phyloP scores from a whole-genome alignment of 2,329 filamentous ascomycete species.

The Lecanicillium sp. region DNA sequence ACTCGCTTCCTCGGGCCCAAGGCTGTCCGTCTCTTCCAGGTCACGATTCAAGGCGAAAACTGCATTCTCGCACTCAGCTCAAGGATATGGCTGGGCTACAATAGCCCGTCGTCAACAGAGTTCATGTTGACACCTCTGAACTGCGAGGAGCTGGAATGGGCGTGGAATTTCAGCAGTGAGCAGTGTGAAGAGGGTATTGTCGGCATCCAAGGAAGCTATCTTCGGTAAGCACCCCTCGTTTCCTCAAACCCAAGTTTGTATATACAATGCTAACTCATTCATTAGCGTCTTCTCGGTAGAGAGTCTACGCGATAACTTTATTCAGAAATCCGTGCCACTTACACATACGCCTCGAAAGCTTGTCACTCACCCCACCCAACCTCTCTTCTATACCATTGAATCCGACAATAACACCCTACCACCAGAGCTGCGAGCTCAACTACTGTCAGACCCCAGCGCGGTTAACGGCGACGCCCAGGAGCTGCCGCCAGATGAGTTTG shows the following conservation, averaged over 20 bases:
- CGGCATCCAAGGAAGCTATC: conserved; percentile 82
- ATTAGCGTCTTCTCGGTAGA: no score
- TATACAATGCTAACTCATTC: no score
- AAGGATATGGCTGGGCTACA: conserved; percentile 92
- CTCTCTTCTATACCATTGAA: conserved; percentile 90
- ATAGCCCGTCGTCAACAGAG: conserved; percentile 75
- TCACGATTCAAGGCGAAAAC: conserved; percentile 77
- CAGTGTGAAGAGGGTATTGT: conserved; percentile 92
- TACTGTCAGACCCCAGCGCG: conserved; percentile 63
- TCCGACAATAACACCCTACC: conserved; percentile 88
- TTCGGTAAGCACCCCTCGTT: no score
- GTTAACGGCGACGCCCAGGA: conserved; percentile 66
- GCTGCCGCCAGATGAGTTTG: conserved; percentile 75
- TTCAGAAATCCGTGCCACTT: conserved; percentile 78
- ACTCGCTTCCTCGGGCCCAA: conserved; percentile 92
- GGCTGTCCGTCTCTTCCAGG: conserved; percentile 80
- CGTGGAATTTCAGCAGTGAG: conserved; percentile 94
- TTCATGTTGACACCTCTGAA: conserved; percentile 91
- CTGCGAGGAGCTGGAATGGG: conserved; percentile 83
- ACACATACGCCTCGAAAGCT: conserved; percentile 87
- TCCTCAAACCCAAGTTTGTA: no score
- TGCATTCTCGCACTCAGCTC: conserved; percentile 87
- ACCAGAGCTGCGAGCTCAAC: conserved; percentile 64
- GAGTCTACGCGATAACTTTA: conserved; percentile 76
- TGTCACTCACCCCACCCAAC: conserved; percentile 77